Conservation (phyloP, 164 flowering plant species). For the Umbilicus rupestris region DNA sequence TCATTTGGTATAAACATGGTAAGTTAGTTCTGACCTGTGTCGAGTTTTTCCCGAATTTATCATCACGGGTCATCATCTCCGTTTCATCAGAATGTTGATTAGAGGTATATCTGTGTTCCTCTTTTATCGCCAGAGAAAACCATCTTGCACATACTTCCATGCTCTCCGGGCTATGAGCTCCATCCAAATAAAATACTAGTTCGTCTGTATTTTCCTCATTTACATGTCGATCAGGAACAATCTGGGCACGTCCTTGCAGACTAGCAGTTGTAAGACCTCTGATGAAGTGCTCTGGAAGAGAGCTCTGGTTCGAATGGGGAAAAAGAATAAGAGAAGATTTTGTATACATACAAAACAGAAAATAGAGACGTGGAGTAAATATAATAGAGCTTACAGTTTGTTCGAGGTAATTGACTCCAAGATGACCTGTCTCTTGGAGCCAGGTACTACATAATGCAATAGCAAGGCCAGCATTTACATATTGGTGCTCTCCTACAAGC, state of each 20-base stretch:
- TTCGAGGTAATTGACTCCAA: slow-evolving; percentile 31
- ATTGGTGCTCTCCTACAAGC: slow-evolving; percentile 89
- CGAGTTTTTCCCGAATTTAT: slow-evolving; percentile 20
- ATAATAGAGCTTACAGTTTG: slow-evolving; percentile 43
- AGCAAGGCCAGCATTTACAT: slow-evolving; percentile 85
- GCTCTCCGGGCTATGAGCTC: slow-evolving; percentile 99
- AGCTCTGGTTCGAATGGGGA: slow-evolving; percentile 28
- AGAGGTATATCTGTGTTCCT: slow-evolving; percentile 25
- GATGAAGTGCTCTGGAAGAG: slow-evolving; percentile 70
- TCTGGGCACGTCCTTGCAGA: slow-evolving; percentile 89
- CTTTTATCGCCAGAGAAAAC: slow-evolving; percentile 62
- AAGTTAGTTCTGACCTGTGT: slow-evolving; percentile 34
- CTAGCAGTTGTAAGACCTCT: slow-evolving; percentile 66
- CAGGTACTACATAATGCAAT: slow-evolving; percentile 62
- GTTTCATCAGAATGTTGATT: slow-evolving; percentile 20
- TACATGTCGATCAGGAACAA: slow-evolving; percentile 44
- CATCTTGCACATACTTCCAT: slow-evolving; percentile 88
- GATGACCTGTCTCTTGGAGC: slow-evolving; percentile 73
- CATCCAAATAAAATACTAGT: slow-evolving; percentile 83
- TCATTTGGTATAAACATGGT: neutral
- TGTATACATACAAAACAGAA: neutral
- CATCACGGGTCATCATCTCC: slow-evolving; percentile 15
- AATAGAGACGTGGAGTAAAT: neutral
- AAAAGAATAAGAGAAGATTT: slow-evolving; percentile 5
- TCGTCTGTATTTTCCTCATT: slow-evolving; percentile 37